Base-by-base conservation (phyloP, 2,329 filamentous ascomycete genomes). In the Cladophialophora yegresii region DNA sequence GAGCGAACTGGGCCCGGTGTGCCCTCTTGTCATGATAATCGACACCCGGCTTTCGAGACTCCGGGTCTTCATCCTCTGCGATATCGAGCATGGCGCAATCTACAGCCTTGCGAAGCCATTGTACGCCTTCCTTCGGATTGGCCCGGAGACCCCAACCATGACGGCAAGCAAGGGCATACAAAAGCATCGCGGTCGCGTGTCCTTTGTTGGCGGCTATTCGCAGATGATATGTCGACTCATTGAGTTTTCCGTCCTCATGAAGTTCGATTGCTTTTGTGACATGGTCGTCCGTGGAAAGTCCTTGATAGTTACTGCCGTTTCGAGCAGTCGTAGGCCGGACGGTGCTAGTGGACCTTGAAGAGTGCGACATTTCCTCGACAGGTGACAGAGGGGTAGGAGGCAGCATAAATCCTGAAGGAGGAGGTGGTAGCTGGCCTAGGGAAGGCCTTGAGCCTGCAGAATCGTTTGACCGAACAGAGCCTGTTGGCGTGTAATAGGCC, bases 111-210 rank as follows among this genome's bases (percentile, higher is more conserved):
- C 92, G 87, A 62, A 99, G 81, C 95, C 95, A 99, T 71, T 89
- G 85, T 0, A 98, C 90, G 7, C 92, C 95, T 77, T 99, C 95
- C 54, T 84, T 84, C 73, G 92, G 92, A 75, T 96, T 97, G 7
- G 92, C 86, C 9, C 93, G 88, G 91, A 98, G 97, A 20, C 95
- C 95, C 95, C 95, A 99, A 55, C 95, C 95, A 74, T 99, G 95
- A 56, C 95, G 86, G 74, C 93, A 98, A 10, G 95, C 95, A 40
- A 99, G 83, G 4, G 93, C 95, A 76, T 97, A 99, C 33, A 98
- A 83, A 12, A 99, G 85, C 95, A 99, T 99, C 23, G 89, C 95
- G 0, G 93, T 96, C 0, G 95, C 91, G 63, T 96, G 86, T 54
- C 92, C 91, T 62, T 91, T 88, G 71, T 88, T 87, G 0, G 95